A percentile compares a stretch with the other conserved stretches of the same genome.
Evolutionary conservation across 148 eudicot species (phyloP).

Genomic region (Cornus kousa): DNA sequence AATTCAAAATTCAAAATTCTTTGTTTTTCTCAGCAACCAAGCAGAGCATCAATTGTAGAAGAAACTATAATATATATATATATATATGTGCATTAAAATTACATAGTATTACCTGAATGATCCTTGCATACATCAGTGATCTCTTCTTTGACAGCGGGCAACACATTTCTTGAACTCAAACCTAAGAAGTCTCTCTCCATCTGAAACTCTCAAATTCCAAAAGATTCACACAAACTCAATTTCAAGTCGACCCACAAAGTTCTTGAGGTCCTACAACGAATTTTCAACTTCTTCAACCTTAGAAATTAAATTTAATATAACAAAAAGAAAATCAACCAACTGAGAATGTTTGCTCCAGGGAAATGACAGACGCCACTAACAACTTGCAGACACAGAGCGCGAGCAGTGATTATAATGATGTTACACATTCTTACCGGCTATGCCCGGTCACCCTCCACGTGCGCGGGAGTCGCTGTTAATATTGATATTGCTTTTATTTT

Average conservation of each 20-base stretch:
- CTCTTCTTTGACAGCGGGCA: slow-evolving; percentile 12
- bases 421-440: not conserved
- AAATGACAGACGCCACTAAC: not conserved
- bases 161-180: slow-evolving; percentile 17
- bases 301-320: not conserved
- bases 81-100: too few relatives aligned
- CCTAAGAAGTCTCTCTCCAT: slow-evolving; percentile 36
- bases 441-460: not conserved
- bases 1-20: not conserved
- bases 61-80: not conserved
- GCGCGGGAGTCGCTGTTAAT: not conserved
- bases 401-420: not conserved
- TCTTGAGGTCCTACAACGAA: not conserved
- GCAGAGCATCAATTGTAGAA: not conserved
- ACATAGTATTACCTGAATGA: slow-evolving; percentile 16
- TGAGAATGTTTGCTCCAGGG: not conserved
- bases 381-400: not conserved
- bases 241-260: not conserved
- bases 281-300: not conserved
- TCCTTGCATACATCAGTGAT: slow-evolving; percentile 14
- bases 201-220: not conserved
- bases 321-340: too few relatives aligned
- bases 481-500: too few relatives aligned
- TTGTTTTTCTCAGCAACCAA: not conserved
- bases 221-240: not conserved